Conservation (phyloP, 108 stramenopile species). For the Fistulifera pelliculosa region DNA sequence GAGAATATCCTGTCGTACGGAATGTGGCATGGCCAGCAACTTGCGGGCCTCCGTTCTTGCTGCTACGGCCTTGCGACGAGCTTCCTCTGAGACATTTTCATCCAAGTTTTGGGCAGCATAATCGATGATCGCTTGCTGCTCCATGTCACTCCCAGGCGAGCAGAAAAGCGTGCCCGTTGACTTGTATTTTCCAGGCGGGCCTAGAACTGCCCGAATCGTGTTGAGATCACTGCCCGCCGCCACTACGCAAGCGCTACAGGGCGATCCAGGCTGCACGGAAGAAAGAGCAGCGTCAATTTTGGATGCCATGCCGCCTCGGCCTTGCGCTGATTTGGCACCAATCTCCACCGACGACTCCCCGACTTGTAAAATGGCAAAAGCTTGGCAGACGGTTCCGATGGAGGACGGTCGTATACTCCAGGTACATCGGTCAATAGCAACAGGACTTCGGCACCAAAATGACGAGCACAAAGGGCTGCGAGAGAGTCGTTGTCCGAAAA, state of each 20-base stretch:
- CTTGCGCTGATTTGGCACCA: slow-evolving; percentile 80
- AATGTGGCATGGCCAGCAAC: slow-evolving; percentile 56
- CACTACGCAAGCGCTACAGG: slow-evolving; percentile 75
- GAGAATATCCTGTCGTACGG: slow-evolving; percentile 72
- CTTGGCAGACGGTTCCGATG: slow-evolving; percentile 67
- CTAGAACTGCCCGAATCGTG: slow-evolving; percentile 66
- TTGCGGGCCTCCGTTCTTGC: slow-evolving; percentile 75
- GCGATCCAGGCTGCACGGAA: slow-evolving; percentile 72
- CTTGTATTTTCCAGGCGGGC: slow-evolving; percentile 25
- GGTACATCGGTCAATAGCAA: slow-evolving; percentile 92
- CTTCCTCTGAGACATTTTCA: slow-evolving; percentile 50
- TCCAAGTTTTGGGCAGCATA: slow-evolving; percentile 12
- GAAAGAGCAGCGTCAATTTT: slow-evolving; percentile 85
- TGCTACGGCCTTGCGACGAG: slow-evolving; percentile 48
- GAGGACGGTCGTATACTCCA: slow-evolving; percentile 89
- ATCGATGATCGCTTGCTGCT: slow-evolving; percentile 67
- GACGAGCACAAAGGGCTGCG: slow-evolving; percentile 83
- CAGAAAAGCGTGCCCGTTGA: slow-evolving; percentile 67
- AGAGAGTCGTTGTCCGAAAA: slow-evolving; percentile 95
- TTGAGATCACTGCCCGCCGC: slow-evolving; percentile 76
- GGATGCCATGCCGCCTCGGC: slow-evolving; percentile 85
- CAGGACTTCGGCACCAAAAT: slow-evolving; percentile 77
- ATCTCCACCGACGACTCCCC: slow-evolving; percentile 54
- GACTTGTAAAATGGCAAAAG: slow-evolving; percentile 48
- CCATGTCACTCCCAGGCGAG: slow-evolving; percentile 59